Evolutionary conservation across 176 grass and related monocot genomes (phyloP).

Genomic region (Zizania latifolia): DNA sequence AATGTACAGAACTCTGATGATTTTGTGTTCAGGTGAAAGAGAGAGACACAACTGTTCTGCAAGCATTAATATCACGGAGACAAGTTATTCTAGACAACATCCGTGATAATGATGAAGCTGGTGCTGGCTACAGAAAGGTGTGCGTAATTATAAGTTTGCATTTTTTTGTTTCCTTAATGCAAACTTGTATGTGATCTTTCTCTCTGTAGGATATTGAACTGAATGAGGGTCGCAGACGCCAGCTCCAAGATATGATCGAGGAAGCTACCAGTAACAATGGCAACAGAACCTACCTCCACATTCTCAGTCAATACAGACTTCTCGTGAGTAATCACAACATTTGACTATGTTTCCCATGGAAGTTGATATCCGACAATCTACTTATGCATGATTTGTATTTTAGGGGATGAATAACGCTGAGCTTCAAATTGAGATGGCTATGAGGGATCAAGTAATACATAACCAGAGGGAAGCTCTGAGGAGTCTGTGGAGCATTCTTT

Average conservation of each 20-base stretch:
- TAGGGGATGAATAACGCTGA: slow-evolving; percentile 85
- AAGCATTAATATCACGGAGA: slow-evolving; percentile 81
- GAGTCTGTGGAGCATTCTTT: slow-evolving; percentile 85
- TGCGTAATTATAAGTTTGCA: background rate
- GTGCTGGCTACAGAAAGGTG: slow-evolving; percentile 92
- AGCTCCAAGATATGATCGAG: slow-evolving; percentile 95
- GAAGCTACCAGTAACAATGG: slow-evolving; percentile 91
- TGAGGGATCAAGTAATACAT: slow-evolving; percentile 96
- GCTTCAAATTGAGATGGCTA: slow-evolving; percentile 99
- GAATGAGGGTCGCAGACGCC: slow-evolving; percentile 66
- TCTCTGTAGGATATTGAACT: slow-evolving; percentile 69
- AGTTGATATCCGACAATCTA: slow-evolving; percentile 8
- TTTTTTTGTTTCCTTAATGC: slow-evolving; percentile 11
- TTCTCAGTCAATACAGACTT: slow-evolving; percentile 97
- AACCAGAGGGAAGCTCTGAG: slow-evolving; percentile 86
- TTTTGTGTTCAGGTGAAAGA: slow-evolving; percentile 52
- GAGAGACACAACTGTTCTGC: slow-evolving; percentile 47
- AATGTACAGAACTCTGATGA: slow-evolving; percentile 4
- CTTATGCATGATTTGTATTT: background rate
- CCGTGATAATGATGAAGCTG: slow-evolving; percentile 96
- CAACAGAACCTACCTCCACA: slow-evolving; percentile 89
- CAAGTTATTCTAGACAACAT: slow-evolving; percentile 98
- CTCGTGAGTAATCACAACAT: slow-evolving; percentile 60
- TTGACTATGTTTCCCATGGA: background rate
- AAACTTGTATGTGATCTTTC: slow-evolving; percentile 15